Evolutionary conservation across 768 basidiomycete genomes (phyloP).

Genomic region (Grammothele lineata): DNA sequence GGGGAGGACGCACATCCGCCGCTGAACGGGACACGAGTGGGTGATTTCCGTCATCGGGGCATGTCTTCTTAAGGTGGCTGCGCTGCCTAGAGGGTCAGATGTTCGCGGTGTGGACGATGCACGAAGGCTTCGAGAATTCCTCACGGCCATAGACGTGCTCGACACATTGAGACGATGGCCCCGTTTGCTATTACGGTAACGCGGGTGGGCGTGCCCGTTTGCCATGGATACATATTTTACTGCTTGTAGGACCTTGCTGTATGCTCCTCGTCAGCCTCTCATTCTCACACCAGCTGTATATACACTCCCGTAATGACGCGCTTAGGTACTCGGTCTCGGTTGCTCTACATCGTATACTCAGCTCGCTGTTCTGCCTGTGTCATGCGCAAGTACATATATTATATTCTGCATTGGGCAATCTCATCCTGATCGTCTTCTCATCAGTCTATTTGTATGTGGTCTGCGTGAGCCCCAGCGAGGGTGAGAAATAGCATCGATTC

Average conservation of each 20-base stretch:
- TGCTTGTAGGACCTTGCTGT: constrained; percentile 12
- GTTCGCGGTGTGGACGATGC: too few relatives aligned
- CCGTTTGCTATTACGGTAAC: too few relatives aligned
- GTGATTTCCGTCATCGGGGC: constrained; percentile 7
- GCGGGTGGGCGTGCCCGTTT: too few relatives aligned
- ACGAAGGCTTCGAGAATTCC: too few relatives aligned
- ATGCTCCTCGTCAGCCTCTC: constrained; percentile 10
- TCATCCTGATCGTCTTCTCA: not conserved
- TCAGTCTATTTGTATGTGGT: too few relatives aligned
- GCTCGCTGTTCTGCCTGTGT: too few relatives aligned
- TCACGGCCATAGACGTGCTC: constrained; percentile 11
- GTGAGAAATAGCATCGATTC: too few relatives aligned
- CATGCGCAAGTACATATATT: constrained; percentile 12
- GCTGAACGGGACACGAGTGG: constrained; percentile 1
- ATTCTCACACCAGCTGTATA: constrained; percentile 9
- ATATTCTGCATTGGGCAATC: not conserved
- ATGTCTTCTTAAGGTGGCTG: constrained; percentile 8
- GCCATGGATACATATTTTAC: constrained; percentile 8
- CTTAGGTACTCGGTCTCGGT: not conserved
- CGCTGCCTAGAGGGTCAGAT: too few relatives aligned
- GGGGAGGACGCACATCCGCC: constrained; percentile 5
- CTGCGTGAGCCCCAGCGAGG: too few relatives aligned
- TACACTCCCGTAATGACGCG: constrained; percentile 11
- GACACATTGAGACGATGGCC: not conserved
- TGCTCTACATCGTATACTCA: too few relatives aligned